phyloP scores from a whole-genome alignment of 257 asterid species.

The Galeopsis tetrahit region DNA sequence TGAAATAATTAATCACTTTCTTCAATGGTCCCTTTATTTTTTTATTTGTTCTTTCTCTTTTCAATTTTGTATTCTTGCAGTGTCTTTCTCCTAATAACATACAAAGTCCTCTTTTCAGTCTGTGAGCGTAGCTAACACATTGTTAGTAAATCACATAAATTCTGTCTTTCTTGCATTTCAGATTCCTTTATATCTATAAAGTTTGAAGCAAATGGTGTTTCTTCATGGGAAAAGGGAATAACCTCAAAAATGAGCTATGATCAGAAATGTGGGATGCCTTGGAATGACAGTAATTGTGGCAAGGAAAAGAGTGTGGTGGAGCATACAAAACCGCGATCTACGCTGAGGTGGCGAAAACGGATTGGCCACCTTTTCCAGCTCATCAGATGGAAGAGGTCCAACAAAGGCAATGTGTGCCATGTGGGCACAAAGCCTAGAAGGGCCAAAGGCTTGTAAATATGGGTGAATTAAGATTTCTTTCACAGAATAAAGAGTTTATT shows the following conservation, averaged over 20 bases:
- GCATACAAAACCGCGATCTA: slow-evolving; percentile 51
- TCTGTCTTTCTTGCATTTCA: slow-evolving; percentile 32
- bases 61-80: background rate
- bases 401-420: slow-evolving; percentile 55
- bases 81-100: too few relatives aligned
- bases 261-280: slow-evolving; percentile 32
- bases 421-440: slow-evolving; percentile 62
- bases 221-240: slow-evolving; percentile 57
- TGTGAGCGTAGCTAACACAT: too few relatives aligned
- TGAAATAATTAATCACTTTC: background rate
- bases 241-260: slow-evolving; percentile 32
- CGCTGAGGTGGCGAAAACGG: slow-evolving; percentile 77
- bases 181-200: slow-evolving; percentile 88
- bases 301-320: slow-evolving; percentile 51
- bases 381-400: slow-evolving; percentile 65
- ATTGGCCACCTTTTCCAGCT: slow-evolving; percentile 75
- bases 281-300: slow-evolving; percentile 25
- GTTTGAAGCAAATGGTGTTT: slow-evolving; percentile 71
- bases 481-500: slow-evolving; percentile 43
- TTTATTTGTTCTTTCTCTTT: background rate
- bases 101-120: too few relatives aligned
- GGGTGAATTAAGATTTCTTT: slow-evolving; percentile 56
- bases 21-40: background rate
- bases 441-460: slow-evolving; percentile 48
- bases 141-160: too few relatives aligned